These are phyloP conservation scores for Brassica balearica DNA, from an alignment of 441 rosid species.

Conservation along the genomic window DNA sequence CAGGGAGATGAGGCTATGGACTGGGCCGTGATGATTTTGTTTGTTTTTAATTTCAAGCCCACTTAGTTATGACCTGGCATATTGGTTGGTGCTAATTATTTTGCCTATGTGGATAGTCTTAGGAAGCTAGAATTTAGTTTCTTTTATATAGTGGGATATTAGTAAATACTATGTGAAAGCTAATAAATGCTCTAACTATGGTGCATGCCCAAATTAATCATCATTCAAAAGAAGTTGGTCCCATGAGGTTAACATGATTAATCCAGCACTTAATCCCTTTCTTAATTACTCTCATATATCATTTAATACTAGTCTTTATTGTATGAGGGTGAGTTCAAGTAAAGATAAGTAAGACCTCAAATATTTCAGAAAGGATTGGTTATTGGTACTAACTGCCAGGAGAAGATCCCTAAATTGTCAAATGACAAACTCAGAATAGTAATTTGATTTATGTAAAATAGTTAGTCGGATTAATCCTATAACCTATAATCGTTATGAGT, in stretches of 20 bases:
- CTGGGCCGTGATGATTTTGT: too few species aligned
- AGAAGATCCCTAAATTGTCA: conserved; percentile 3
- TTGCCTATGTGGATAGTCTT: too few species aligned
- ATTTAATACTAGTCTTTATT: neutral
- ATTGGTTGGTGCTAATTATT: too few species aligned
- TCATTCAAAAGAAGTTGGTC: conserved; percentile 41
- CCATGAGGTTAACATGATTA: conserved; percentile 49
- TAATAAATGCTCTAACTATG: conserved; percentile 42
- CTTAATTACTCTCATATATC: conserved; percentile 17
- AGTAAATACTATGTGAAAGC: conserved; percentile 32
- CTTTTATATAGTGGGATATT: too few species aligned
- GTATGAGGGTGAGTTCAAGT: conserved; percentile 13
- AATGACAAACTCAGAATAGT: neutral
- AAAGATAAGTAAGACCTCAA: neutral
- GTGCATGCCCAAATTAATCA: conserved; percentile 46
- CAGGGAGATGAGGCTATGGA: too few species aligned
- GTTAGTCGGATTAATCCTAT: neutral
- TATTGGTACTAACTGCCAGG: neutral
- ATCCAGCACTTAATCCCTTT: conserved; percentile 43
- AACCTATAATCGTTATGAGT: neutral
- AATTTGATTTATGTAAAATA: neutral
- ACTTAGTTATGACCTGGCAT: too few species aligned
- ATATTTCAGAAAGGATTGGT: neutral
- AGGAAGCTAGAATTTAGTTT: too few species aligned
- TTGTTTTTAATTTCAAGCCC: too few species aligned